Evolutionary conservation across 2,329 filamentous ascomycete species (phyloP), one percentile per base, ranked within the genome.

Genomic region (Coniochaeta ligniaria): DNA sequence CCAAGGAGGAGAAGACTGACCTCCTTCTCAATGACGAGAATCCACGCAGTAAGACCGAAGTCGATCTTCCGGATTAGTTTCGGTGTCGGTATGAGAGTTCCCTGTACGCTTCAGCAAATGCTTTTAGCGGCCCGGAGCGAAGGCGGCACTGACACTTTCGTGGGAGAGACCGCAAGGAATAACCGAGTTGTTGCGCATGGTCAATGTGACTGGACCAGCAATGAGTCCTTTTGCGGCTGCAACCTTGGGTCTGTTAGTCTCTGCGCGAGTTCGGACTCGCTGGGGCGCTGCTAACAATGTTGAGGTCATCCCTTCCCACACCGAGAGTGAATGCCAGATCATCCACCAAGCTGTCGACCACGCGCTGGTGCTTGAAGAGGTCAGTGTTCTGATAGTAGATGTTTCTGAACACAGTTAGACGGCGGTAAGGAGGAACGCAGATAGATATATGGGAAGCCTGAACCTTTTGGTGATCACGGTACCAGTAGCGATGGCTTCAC

Each of bases 1-100:
- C 7, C 11, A 9, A 52, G 9, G 24, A 2, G 14, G 4, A 20
- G 60, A 58, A 33, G 22, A 11, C 71, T 61, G 65, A 85, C 89
- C 77, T 95, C 91, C 73, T 95, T 94, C 69, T 95, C 91, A 58
- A 94, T 81, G 0, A 94, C 82, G 0, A 94, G 74, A 50, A 93
- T 75, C 89, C 88, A 92, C 59, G 76, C 75, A 1, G 82, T 73
- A 1, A 67, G 62, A 0, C 71, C 70, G n/a, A 87, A 71, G 43
- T 84, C 72, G 1, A 90, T 66, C 2, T 69, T 69, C 0, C 78
- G 73, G 14, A 87, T 76, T 0, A 80, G 78, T 57, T 74, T 75
- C 2, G 79, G 65, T 7, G 75, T 75, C 0, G 89, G 89, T 9
- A 94, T 77, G 0, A 88, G 74, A 6, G 82, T 74, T 1, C 88